Base-by-base conservation (phyloP, 2,329 filamentous ascomycete species). In the Hypoxylon sp. region DNA sequence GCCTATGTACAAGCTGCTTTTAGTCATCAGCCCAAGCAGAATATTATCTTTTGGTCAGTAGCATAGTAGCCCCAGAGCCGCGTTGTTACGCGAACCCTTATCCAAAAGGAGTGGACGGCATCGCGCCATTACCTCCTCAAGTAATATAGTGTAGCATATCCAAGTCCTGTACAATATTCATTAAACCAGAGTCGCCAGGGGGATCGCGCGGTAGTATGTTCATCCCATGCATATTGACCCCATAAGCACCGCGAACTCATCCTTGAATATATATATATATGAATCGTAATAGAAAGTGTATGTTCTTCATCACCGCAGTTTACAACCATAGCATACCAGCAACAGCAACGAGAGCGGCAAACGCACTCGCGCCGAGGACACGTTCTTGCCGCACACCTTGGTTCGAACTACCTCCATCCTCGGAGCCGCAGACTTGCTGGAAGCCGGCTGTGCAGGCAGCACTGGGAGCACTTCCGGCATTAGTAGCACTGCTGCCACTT, bases 291-390 rank as follows among this genome's bases (percentile, higher is more conserved):
- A 36, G 30, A 25, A 19, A 55, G 49, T 53, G 5, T 2, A 56
- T 30, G 48, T 25, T 32, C 17, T 7, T 30, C 17, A 14, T 49
- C 21, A 38, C 19, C n/a, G 19, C 30, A 19, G 36, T 11, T 38
- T 74, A 78, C 34, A 77, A 38, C 70, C 67, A 77, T 5, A 78
- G 62, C 75, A 76, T 78, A 4, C 67, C 77, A 1, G 67, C 74
- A 34, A 78, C 73, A 3, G 75, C 76, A 50, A 78, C 36, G 2
- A 77, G 72, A 21, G 76, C 76, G 3, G 76, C 76, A 51, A 78
- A 78, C 7, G 75, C 73, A 43, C 77, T 78, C 9, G 76, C 73
- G 13, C 76, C 77, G 3, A 76, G 63, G 5, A 63, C 68, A 25
- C 72, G 73, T 10, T 77, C 76, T 46, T 73, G 73, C 28, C 72